These are phyloP conservation scores for Secale cereale DNA, from an alignment of 176 grass and related monocot species.

Conservation along the genomic window DNA sequence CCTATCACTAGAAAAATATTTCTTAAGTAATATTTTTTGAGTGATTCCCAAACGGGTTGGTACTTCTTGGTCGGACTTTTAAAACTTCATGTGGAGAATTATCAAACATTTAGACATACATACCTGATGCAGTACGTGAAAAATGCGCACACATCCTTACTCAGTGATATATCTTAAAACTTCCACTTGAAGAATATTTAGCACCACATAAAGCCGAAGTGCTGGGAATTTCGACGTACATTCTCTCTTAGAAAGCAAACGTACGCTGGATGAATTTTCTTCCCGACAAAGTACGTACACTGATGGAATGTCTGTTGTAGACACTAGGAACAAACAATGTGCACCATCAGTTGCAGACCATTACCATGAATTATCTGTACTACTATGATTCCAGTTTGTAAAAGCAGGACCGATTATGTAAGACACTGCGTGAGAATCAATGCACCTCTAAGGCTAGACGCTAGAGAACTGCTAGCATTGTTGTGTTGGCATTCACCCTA, in stretches of 20 bases:
- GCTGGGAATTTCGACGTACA: constrained; percentile 16
- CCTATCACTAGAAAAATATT: not conserved
- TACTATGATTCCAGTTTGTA: constrained; percentile 3
- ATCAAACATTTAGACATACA: not conserved
- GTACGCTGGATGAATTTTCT: too few species aligned
- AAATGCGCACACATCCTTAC: not conserved
- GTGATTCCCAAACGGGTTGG: not conserved
- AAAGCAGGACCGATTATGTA: not conserved
- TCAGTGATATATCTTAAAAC: not conserved
- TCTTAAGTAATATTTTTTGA: not conserved
- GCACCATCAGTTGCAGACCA: constrained; percentile 20
- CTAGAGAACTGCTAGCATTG: not conserved
- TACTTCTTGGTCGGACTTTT: not conserved
- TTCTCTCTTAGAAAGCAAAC: not conserved
- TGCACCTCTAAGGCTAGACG: constrained; percentile 1
- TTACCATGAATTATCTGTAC: constrained; percentile 12
- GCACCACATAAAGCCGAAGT: not conserved
- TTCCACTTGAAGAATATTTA: constrained; percentile 20
- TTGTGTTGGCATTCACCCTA: not conserved
- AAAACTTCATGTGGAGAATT: not conserved
- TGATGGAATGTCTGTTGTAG: not conserved
- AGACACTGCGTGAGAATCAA: not conserved
- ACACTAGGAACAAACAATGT: constrained; percentile 19
- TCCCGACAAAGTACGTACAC: not conserved
- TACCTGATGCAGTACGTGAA: not conserved